Percentiles rank a stretch among this genome's conserved stretches.
phyloP scores from a whole-genome alignment of 306 rosid genomes.

The Castanea sativa region DNA sequence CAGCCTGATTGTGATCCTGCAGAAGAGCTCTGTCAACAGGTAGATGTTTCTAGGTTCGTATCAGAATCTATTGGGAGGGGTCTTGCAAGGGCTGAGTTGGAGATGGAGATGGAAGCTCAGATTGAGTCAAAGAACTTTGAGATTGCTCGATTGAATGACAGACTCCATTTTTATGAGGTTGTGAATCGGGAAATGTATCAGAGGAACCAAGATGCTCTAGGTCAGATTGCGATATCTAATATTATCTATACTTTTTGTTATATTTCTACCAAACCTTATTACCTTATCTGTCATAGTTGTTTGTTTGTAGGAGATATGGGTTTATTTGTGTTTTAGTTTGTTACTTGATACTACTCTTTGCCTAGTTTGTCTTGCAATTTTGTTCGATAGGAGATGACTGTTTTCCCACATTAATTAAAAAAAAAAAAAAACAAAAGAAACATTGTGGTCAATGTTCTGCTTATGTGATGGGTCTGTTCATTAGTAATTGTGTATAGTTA shows the following conservation, averaged over 20 bases:
- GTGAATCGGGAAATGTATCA: slow-evolving; percentile 98
- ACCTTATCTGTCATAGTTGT: background rate
- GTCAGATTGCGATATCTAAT: slow-evolving; percentile 41
- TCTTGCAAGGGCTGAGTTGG: slow-evolving; percentile 76
- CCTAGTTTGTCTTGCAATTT: too few relatives aligned
- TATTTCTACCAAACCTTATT: background rate
- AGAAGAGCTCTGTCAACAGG: slow-evolving; percentile 70
- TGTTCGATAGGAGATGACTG: too few relatives aligned
- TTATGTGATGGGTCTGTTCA: too few relatives aligned
- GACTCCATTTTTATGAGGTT: slow-evolving; percentile 83
- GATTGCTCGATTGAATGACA: slow-evolving; percentile 80
- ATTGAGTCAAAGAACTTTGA: slow-evolving; percentile 82
- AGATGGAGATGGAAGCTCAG: slow-evolving; percentile 74
- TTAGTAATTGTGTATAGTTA: too few relatives aligned
- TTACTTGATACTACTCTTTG: background rate
- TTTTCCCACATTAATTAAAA: too few relatives aligned
- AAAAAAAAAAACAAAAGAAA: too few relatives aligned
- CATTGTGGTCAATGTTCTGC: too few relatives aligned
- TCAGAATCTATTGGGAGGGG: slow-evolving; percentile 82
- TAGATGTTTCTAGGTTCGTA: slow-evolving; percentile 77
- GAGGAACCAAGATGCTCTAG: slow-evolving; percentile 93
- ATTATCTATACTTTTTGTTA: background rate
- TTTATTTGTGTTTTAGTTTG: background rate
- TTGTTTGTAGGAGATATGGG: background rate
- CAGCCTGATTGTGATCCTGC: slow-evolving; percentile 55